Percentiles rank a stretch among this genome's conserved stretches.
Conservation (phyloP, 768 basidiomycete species). For the Filobasidium wieringae region DNA sequence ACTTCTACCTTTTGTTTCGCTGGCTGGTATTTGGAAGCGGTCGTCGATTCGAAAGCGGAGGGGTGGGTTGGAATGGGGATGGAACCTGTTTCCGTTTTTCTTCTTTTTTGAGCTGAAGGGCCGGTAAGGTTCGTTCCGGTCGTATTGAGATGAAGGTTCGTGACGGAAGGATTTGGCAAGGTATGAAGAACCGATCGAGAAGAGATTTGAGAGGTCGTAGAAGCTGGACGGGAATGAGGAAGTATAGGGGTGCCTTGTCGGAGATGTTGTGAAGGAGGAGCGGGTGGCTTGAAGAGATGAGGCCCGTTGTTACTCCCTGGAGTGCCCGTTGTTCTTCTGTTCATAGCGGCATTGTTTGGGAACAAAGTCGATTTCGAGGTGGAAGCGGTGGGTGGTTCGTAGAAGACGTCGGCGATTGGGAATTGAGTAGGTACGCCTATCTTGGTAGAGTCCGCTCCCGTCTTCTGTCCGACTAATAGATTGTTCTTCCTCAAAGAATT, state of each 20-base stretch:
- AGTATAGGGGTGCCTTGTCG: conserved; percentile 12
- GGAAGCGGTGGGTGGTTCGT: conserved; percentile 11
- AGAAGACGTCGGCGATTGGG: conserved; percentile 11
- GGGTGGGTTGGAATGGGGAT: neutral
- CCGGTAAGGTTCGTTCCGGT: neutral
- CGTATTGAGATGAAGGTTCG: neutral
- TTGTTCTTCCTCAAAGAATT: neutral
- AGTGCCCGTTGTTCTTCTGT: conserved; percentile 2
- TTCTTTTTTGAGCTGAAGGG: neutral
- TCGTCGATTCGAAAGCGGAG: neutral
- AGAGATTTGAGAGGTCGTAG: no score
- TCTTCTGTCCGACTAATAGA: no score
- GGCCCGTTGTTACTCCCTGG: neutral
- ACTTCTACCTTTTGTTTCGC: neutral
- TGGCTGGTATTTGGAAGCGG: neutral
- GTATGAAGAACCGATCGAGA: neutral
- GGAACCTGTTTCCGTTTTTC: neutral
- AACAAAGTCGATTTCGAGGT: no score
- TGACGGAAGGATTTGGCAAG: neutral
- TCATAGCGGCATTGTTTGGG: no score
- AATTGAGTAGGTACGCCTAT: neutral
- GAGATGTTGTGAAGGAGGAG: conserved; percentile 4
- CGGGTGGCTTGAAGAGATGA: conserved; percentile 12
- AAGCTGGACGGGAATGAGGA: conserved; percentile 15
- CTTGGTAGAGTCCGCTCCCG: neutral